Evolutionary conservation across 75 land plant genomes (phyloP).

Genomic region (Picea sitchensis): DNA sequence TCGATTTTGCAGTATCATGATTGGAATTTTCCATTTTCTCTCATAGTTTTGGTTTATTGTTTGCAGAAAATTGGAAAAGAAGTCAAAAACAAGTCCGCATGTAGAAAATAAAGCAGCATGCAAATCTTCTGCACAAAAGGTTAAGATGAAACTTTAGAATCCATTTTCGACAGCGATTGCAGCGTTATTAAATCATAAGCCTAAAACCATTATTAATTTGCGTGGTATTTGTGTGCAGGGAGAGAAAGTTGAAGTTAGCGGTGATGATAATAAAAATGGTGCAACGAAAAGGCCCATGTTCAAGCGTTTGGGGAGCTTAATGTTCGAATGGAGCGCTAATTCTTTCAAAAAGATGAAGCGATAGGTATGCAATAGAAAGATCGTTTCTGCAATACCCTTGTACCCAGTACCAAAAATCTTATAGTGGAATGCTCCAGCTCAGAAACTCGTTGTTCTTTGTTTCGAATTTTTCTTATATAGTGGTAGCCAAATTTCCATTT

Average conservation of each 20-base stretch:
- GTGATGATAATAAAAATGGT: background rate
- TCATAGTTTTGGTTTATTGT: background rate
- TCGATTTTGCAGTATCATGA: background rate
- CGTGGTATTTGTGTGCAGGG: background rate
- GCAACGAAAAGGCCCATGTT: background rate
- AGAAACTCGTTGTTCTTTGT: no score
- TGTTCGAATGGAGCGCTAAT: background rate
- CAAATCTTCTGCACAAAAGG: background rate
- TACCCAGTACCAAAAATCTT: no score
- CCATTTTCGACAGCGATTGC: no score
- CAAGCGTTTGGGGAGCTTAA: background rate
- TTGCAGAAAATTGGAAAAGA: background rate
- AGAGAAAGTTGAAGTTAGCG: background rate
- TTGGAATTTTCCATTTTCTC: background rate
- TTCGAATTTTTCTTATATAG: no score
- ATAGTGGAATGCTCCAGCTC: no score
- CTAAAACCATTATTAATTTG: background rate
- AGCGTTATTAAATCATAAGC: background rate
- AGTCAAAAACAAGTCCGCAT: no score
- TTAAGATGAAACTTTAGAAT: background rate
- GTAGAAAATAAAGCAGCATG: background rate
- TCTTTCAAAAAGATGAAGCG: slow-evolving; percentile 5
- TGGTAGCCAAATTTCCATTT: no score
- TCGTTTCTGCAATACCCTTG: no score
- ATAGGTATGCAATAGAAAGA: background rate